Base-by-base conservation (phyloP, 345 rosid species). In the Kandelia obovata region DNA sequence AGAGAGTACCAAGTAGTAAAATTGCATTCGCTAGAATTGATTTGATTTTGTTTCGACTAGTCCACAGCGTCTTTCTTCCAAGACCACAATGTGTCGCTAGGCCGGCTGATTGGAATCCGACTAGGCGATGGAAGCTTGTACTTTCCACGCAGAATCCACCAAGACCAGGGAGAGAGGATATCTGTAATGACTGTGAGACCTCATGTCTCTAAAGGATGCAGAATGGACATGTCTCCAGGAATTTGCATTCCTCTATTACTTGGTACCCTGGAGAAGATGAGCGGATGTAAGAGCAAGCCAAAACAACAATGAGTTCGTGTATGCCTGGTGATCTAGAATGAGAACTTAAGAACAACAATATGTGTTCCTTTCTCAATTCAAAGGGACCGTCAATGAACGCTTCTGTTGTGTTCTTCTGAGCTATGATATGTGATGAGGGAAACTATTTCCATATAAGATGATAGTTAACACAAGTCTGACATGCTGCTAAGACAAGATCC, bases 21-120 rank as follows among this genome's bases (percentile, higher is more conserved):
- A 1, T 34, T 34, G 8, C 37, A 34, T 34, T 7, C 4, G 4
- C n/a, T 34, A 2, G 26, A 68, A 68, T 19, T 35, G 2, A 27
- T 17, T 26, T 51, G 26, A 2, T 53, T 53, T 4, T 6, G 1
- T 6, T 28, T 61, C 27, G 34, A 61, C 31, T 82, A 84, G 90
- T 82, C 90, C 7, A 72, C 86, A 4, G 84, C 80, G 7, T 86
- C 88, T 4, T 84, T 86, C 79, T 86, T 86, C 77, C 86, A 79
- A 67, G 87, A 84, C 53, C 26, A 53, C 39, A 84, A 84, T 17
- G 76, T 78, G 37, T 69, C 91, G 0, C 72, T 83, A 2, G 91
- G 91, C 26, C 71, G 73, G 69, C 78, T 86, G 27, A 84, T 84
- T 20, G 90, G 90, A 52, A 71, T 81, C 21, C 65, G 73, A 68